Evolutionary conservation across 352 stramenopile genomes (phyloP), one percentile per base, ranked within the genome.

Genomic region (Phytopythium chamaehyphon): DNA sequence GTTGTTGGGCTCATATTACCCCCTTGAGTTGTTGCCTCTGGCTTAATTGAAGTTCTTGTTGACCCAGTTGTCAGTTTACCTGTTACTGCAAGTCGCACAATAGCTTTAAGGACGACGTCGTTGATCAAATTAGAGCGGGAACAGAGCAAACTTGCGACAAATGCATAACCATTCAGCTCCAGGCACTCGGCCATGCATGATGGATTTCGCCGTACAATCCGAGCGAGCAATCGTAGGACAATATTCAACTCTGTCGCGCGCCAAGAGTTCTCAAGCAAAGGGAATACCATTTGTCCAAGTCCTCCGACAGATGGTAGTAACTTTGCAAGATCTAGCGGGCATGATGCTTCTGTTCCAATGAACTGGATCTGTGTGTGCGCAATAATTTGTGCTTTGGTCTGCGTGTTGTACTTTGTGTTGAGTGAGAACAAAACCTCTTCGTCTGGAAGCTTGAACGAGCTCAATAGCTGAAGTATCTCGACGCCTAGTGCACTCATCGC

Each of bases 271-370:
- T 86, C 76, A 0, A 90, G 46, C 5, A 90, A 51, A 1, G 83
- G 83, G 18, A 89, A 69, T 6, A 93, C 31, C 11, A 93, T 50
- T 23, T 86, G 69, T 0, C 53, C 55, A 15, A 90, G 59, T 1
- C 80, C 79, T 28, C 83, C 83, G 16, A 93, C 61, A 1, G 66
- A 86, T 48, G 77, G 80, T 4, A 89, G 40, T 2, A 75, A 61
- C 57, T 74, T 75, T 7, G 76, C 61, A 10, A 93, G 59, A 56
- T 93, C 66, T 2, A 93, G 50, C 2, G 66, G 70, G 21, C 33
- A 59, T 1, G 62, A 79, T 12, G 40, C 51, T 23, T 72, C 67
- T 1, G 72, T 87, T 11, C 83, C 80, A 7, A 90, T 62, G 18
- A 70, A 84, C 26, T 89, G 73, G 1, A 85, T 55, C 35, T 86